phyloP scores from a whole-genome alignment of 306 rosid species.

The Acacia confusa region DNA sequence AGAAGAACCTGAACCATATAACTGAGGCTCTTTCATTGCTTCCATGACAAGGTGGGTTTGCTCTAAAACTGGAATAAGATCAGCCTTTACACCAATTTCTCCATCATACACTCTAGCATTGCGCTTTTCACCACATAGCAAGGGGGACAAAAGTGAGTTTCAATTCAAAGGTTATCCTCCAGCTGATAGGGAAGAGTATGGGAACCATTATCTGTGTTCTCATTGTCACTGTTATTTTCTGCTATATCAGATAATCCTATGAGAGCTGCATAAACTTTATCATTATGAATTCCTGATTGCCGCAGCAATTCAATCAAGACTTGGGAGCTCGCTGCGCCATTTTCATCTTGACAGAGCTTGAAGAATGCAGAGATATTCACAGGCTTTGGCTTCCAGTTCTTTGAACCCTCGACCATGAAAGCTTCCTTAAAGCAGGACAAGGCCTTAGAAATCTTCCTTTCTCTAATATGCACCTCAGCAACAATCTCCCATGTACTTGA shows the following conservation, averaged over 20 bases:
- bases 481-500: conserved; percentile 88
- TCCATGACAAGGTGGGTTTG: conserved; percentile 1
- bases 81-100: conserved; percentile 13
- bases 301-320: conserved; percentile 54
- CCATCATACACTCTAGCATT: conserved; percentile 14
- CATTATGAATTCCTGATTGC: conserved; percentile 47
- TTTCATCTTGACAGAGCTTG: conserved; percentile 25
- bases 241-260: conserved; percentile 45
- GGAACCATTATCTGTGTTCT: conserved; percentile 49
- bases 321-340: conserved; percentile 53
- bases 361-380: conserved; percentile 34
- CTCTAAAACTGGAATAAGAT: conserved; percentile 6
- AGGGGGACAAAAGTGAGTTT: conserved; percentile 13
- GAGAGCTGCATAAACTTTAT: conserved; percentile 53
- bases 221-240: conserved; percentile 25
- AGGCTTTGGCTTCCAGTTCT: conserved; percentile 78
- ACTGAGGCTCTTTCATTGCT: conserved; percentile 14
- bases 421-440: conserved; percentile 77
- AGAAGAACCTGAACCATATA: neutral
- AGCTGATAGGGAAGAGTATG: conserved; percentile 54
- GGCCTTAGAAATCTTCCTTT: conserved; percentile 56
- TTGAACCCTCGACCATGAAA: conserved; percentile 52
- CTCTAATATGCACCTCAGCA: conserved; percentile 61
- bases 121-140: neutral
- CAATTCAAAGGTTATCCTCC: conserved; percentile 41